Conservation (phyloP, 148 eudicot species). For the Rhododendron molle region DNA sequence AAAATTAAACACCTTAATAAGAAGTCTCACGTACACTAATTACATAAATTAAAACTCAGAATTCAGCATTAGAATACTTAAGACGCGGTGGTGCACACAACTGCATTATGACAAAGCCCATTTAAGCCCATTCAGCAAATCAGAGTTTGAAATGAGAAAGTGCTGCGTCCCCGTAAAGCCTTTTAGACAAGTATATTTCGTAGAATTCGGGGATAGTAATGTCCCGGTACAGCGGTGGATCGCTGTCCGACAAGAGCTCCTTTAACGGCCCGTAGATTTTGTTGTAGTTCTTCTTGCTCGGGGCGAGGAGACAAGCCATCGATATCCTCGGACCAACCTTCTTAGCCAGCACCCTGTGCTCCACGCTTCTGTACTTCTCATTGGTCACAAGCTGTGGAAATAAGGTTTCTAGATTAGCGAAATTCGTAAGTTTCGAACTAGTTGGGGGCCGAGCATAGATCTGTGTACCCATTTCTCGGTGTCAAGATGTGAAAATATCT, state of each 20-base stretch:
- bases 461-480: no score
- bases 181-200: background rate
- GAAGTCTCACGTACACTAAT: no score
- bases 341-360: slow-evolving; percentile 53
- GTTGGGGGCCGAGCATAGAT: no score
- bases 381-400: slow-evolving; percentile 50
- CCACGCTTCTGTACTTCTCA: slow-evolving; percentile 61
- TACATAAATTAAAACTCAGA: no score
- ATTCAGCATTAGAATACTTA: no score
- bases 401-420: background rate
- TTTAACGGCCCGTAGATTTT: background rate
- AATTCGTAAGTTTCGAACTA: background rate
- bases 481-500: no score
- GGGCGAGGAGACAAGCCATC: background rate
- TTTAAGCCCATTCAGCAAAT: background rate
- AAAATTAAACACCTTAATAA: no score
- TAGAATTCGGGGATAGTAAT: background rate
- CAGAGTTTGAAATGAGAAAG: background rate
- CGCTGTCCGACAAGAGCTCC: background rate
- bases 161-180: background rate
- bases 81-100: no score
- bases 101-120: no score
- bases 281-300: background rate
- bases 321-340: background rate
- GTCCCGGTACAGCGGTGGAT: background rate